Evolutionary conservation across 1,284 basidiomycete species (phyloP).

Genomic region (Paramarasmius palmivorus): DNA sequence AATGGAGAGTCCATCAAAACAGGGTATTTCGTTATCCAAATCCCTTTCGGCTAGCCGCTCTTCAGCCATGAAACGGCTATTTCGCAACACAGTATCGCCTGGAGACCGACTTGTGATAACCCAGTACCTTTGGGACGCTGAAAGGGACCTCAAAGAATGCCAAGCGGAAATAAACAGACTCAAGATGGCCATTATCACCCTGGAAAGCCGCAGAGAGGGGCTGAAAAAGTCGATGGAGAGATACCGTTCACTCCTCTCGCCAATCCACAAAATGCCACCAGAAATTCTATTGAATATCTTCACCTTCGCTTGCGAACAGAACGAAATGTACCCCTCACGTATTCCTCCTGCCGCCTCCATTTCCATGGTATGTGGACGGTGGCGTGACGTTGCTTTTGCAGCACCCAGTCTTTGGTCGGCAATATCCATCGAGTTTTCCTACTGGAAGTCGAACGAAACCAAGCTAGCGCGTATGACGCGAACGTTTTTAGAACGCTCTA

Average conservation of each 20-base stretch:
- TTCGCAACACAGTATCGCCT: not conserved
- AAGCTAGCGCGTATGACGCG: not conserved
- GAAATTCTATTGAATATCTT: conserved; percentile 1
- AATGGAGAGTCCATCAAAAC: too few species aligned
- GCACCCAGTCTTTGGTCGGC: not conserved
- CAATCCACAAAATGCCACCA: not conserved
- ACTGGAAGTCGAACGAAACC: not conserved
- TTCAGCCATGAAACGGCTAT: conserved; percentile 1
- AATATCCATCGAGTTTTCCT: not conserved
- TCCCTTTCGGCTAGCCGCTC: conserved; percentile 1
- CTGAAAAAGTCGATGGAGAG: conserved; percentile 1
- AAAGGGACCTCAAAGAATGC: conserved; percentile 1
- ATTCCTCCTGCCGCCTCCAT: not conserved
- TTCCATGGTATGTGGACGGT: not conserved
- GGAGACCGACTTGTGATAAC: not conserved
- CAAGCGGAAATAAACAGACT: not conserved
- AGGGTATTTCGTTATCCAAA: not conserved
- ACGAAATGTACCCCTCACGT: too few species aligned
- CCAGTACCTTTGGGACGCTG: not conserved
- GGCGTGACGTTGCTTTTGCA: not conserved
- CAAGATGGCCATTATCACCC: not conserved
- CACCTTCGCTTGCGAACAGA: not conserved
- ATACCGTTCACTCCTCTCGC: not conserved
- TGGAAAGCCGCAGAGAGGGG: not conserved
- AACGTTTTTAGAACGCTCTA: not conserved